Evolutionary conservation across 768 basidiomycete genomes (phyloP), one percentile per base, ranked within the genome.

Genomic region (Phanerochaete sordida): DNA sequence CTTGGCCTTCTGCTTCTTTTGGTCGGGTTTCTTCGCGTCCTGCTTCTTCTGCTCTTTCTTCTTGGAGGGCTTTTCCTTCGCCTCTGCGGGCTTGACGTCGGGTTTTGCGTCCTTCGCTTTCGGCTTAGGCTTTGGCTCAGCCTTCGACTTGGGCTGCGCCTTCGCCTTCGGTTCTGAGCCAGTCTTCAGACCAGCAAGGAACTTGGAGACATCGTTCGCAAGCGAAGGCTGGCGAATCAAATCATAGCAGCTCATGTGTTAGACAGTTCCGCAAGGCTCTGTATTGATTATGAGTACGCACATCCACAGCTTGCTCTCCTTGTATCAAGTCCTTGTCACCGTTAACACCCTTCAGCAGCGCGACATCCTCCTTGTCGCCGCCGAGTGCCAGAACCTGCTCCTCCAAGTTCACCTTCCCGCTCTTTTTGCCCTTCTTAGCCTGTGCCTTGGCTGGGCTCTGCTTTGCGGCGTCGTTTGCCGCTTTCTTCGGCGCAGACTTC

Each of bases 351-450:
- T 78, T 77, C 51, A 83, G 61, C 30, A 84, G 64, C 24, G 78
- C 75, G n/a, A 75, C 68, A 62, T 84, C 83, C 19, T 74, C 77
- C 33, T 77, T 75, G 39, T 76, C 78, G 23, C 81, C 82, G 24
- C 82, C 83, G 2, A 83, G 66, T 1, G 78, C 76, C 7, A 70
- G 62, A 5, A 82, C 33, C 26, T 64, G 62, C 27, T 57, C 56
- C 21, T 49, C 27, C 46, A 58, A 30, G 27, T 12, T 57, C 30
- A 35, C 19, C 39, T 54, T 57, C 26, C 15, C 45, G 35, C 28
- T 31, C 13, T 21, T 26, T 47, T 55, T 26, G 44, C 58, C 30
- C 26, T 50, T 57, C 39, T 57, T 54, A 39, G 23, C 15, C 26
- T 37, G 37, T n/a, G 44, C 15, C 24, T 27, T 21, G 23, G 23